phyloP scores from a whole-genome alignment of 345 rosid genomes.

The Eucalyptus shirleyi region DNA sequence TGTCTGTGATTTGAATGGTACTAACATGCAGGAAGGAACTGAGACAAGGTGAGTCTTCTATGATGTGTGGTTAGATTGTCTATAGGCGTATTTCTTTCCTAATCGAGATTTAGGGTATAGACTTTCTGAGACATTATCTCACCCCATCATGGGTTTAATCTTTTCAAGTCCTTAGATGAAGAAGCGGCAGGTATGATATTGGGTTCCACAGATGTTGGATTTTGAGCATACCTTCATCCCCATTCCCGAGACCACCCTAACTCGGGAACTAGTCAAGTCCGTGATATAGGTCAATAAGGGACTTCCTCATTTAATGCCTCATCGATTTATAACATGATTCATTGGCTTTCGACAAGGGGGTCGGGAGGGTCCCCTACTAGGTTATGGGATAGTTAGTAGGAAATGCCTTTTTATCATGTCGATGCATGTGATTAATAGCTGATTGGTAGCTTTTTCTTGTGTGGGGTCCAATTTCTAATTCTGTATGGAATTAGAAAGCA shows the following conservation, averaged over 20 bases:
- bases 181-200: accelerated
- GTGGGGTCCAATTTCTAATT: no score
- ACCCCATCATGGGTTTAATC: accelerated
- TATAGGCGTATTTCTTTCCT: accelerated
- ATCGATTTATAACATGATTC: no score
- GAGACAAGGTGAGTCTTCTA: accelerated
- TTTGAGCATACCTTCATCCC: no score
- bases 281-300: accelerated
- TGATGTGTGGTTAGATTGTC: accelerated
- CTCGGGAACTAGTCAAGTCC: accelerated
- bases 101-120: accelerated
- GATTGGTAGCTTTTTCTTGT: no score
- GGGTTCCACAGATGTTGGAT: accelerated
- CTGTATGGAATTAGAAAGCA: accelerated
- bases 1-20: no score
- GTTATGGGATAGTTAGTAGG: no score
- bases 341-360: accelerated
- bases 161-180: no score
- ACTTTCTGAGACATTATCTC: no score
- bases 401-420: no score
- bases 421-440: accelerated
- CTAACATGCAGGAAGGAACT: accelerated
- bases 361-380: accelerated
- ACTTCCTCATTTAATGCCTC: no score
- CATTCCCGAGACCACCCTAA: accelerated